These are phyloP conservation scores for Apiospora koreana DNA, from an alignment of 2,329 filamentous ascomycete species.

Conservation along the genomic window DNA sequence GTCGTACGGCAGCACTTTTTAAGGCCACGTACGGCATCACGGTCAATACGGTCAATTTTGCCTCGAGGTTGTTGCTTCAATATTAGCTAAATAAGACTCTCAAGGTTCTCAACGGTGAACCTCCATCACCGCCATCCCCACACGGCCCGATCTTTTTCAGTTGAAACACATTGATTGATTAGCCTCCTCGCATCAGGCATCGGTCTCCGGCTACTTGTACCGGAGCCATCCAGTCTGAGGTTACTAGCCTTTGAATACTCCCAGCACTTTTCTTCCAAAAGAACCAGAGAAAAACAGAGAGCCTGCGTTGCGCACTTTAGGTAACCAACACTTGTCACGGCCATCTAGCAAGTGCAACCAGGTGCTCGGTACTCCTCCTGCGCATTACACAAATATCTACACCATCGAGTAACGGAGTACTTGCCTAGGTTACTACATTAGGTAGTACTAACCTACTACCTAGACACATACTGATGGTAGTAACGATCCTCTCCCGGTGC, in stretches of 20 bases:
- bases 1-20: background rate
- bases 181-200: background rate
- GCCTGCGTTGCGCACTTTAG: background rate
- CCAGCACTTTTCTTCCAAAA: background rate
- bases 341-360: background rate
- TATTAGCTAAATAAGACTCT: background rate
- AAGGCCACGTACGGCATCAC: slow-evolving; percentile 6
- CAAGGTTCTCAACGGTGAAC: background rate
- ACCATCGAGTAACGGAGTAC: background rate
- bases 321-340: background rate
- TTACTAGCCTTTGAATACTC: background rate
- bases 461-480: too few relatives aligned
- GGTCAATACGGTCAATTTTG: background rate
- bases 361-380: background rate
- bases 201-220: background rate
- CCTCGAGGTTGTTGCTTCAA: background rate
- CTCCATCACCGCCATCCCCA: background rate
- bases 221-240: background rate
- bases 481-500: background rate
- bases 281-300: background rate
- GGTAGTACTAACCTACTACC: too few relatives aligned
- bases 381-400: too few relatives aligned
- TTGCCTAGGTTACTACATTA: too few relatives aligned
- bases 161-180: slow-evolving; percentile 4
- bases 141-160: slow-evolving; percentile 6